Evolutionary conservation across 2,329 filamentous ascomycete genomes (phyloP).

Genomic region (Pezicula carpinea): DNA sequence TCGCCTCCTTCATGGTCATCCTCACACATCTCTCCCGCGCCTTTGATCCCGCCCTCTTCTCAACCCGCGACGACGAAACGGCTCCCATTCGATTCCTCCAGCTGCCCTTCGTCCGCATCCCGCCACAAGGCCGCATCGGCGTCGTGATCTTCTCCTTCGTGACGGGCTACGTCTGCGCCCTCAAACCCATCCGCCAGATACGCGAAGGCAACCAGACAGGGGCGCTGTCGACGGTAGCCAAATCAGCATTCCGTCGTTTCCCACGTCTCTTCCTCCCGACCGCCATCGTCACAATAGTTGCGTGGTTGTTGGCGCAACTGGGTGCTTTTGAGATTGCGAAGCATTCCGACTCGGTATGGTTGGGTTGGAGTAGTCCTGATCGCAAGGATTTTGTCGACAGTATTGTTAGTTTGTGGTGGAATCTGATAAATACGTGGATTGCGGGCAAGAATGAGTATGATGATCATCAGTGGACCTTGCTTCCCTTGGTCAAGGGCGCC

Average conservation of each 20-base stretch:
- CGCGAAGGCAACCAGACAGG: conserved; percentile 46
- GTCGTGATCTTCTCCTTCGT: conserved; percentile 60
- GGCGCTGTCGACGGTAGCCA: conserved; percentile 47
- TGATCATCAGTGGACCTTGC: conserved; percentile 49
- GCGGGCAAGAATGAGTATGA: conserved; percentile 44
- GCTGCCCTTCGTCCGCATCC: conserved; percentile 49
- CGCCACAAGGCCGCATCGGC: conserved; percentile 55
- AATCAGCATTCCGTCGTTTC: conserved; percentile 49
- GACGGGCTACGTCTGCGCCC: conserved; percentile 54
- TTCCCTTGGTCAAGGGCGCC: conserved; percentile 45
- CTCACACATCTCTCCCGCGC: conserved; percentile 43
- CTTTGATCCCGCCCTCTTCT: conserved; percentile 41
- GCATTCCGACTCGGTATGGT: conserved; percentile 53
- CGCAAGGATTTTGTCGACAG: neutral
- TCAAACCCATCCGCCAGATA: conserved; percentile 51
- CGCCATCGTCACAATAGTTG: conserved; percentile 43
- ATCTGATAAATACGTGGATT: conserved; percentile 44
- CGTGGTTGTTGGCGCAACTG: conserved; percentile 46
- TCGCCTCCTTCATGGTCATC: conserved; percentile 45
- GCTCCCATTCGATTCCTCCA: conserved; percentile 44
- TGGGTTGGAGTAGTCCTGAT: conserved; percentile 40
- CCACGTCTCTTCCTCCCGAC: conserved; percentile 52
- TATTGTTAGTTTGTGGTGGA: conserved; percentile 35
- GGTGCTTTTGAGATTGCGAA: conserved; percentile 48
- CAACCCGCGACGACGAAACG: conserved; percentile 35